A percentile compares a stretch with the other conserved stretches of the same genome.
Conservation (phyloP, 2,329 filamentous ascomycete genomes). For the Botrytis pseudocinerea region DNA sequence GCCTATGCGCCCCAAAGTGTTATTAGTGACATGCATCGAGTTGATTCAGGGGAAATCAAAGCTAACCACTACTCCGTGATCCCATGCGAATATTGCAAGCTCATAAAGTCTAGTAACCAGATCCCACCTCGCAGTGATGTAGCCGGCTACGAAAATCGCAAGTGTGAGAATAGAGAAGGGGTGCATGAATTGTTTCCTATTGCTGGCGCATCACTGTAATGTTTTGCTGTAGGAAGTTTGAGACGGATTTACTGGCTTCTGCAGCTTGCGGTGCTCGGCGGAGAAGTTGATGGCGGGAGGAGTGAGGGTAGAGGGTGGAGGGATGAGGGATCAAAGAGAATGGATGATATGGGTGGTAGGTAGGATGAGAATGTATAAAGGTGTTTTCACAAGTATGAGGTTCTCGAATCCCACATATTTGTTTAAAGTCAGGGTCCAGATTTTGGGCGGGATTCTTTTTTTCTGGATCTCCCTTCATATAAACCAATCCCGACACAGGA, state of each 20-base stretch:
- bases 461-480: background rate
- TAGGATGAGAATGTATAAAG: background rate
- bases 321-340: background rate
- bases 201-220: constrained; percentile 36
- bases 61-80: constrained; percentile 90
- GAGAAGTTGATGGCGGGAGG: background rate
- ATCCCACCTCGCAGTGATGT: constrained; percentile 99
- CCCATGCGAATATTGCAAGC: constrained; percentile 94
- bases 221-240: background rate
- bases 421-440: constrained; percentile 18
- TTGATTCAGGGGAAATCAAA: background rate
- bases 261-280: background rate
- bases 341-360: background rate
- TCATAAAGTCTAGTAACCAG: constrained; percentile 96
- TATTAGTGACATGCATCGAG: constrained; percentile 25
- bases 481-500: constrained; percentile 22
- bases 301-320: background rate
- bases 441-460: constrained; percentile 16
- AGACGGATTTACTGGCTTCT: background rate
- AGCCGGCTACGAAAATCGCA: constrained; percentile 98
- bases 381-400: constrained; percentile 8
- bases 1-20: constrained; percentile 53
- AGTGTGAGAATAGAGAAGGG: constrained; percentile 94
- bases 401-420: constrained; percentile 17
- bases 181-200: constrained; percentile 68